Base-by-base conservation (phyloP, 805 yeast species). In the Lipomyces yamanashiensis region DNA sequence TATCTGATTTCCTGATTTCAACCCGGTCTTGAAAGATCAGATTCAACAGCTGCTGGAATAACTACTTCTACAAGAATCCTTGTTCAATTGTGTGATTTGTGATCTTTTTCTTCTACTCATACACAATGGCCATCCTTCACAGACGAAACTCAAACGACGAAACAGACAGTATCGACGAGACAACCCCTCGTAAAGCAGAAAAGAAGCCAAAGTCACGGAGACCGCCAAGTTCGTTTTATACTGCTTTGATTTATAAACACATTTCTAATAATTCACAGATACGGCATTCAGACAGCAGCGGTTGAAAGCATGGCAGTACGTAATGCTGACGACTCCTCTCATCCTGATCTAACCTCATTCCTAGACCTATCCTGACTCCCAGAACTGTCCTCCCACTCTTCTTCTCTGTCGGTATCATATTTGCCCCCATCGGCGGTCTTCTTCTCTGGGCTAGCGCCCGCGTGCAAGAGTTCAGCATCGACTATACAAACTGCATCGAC, bases 371-470 rank as follows among this genome's bases (percentile, higher is more conserved):
- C 59, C 82, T 95, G 61, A 89, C 97, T 1, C 98, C 98, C 15
- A 87, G 87, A 69, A 87, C 96, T 17, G 98, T 93, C 52, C 82
- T 95, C 51, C 98, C 98, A 2, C 79, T 93, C 57, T 80, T 95
- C 61, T 81, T 92, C 54, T 68, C 88, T 28, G 78, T 90, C 49
- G 90, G 96, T 0, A 79, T 90, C 23, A 81, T 95, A 4, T 92
- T 92, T 77, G 90, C 95, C 0, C 97, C 98, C 0, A 82, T 95
- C 55, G 99, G 99, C 3, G 88, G 92, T 37, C 96, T 90, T 15
- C 82, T 95, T 61, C 76, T 92, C 36, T 84, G 83, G 68, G 87
- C 96, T n/a, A 84, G 91, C n/a, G 82, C 85, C 74, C 54, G 85
- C 67, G 93, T 93, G 15, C 90, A 93, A 72, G 86, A 87, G 70